phyloP scores from a whole-genome alignment of 495 filamentous ascomycete species.

The Daldinia loculata region DNA sequence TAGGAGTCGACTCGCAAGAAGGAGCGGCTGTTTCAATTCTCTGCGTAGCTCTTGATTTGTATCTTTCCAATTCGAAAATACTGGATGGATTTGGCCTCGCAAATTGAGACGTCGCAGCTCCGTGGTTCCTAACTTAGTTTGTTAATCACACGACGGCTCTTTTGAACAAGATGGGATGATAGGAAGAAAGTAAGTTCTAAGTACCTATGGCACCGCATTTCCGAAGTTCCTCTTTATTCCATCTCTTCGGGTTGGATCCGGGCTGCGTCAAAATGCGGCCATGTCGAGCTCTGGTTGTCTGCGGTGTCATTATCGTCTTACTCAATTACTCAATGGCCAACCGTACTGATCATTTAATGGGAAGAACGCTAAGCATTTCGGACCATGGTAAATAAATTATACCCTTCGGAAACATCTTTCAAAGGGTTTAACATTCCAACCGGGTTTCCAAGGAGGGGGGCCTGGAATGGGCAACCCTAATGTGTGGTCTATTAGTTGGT shows the following conservation, averaged over 20 bases:
- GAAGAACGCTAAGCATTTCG: not conserved
- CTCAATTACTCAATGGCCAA: not conserved
- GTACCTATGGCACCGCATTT: slow-evolving; percentile 48
- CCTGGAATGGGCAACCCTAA: slow-evolving; percentile 26
- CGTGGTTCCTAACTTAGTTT: slow-evolving; percentile 13
- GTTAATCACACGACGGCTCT: not conserved
- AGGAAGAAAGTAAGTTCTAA: not conserved
- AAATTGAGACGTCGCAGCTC: slow-evolving; percentile 28
- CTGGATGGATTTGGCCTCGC: slow-evolving; percentile 45
- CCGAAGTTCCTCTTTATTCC: slow-evolving; percentile 44
- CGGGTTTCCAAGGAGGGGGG: slow-evolving; percentile 15
- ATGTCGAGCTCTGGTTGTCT: slow-evolving; percentile 4
- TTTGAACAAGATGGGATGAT: not conserved
- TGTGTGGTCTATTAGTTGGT: slow-evolving; percentile 25
- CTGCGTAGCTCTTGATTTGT: slow-evolving; percentile 19
- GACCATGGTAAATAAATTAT: not conserved
- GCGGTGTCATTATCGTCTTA: slow-evolving; percentile 26
- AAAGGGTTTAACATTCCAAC: slow-evolving; percentile 34
- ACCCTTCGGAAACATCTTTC: slow-evolving; percentile 17
- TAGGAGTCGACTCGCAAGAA: slow-evolving; percentile 49
- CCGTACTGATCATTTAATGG: not conserved
- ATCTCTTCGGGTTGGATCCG: slow-evolving; percentile 43
- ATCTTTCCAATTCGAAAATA: slow-evolving; percentile 47
- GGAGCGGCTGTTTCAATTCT: slow-evolving; percentile 47
- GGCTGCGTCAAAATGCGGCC: slow-evolving; percentile 26